Evolutionary conservation across 345 rosid species (phyloP).

Genomic region (Eucalyptus shirleyi): DNA sequence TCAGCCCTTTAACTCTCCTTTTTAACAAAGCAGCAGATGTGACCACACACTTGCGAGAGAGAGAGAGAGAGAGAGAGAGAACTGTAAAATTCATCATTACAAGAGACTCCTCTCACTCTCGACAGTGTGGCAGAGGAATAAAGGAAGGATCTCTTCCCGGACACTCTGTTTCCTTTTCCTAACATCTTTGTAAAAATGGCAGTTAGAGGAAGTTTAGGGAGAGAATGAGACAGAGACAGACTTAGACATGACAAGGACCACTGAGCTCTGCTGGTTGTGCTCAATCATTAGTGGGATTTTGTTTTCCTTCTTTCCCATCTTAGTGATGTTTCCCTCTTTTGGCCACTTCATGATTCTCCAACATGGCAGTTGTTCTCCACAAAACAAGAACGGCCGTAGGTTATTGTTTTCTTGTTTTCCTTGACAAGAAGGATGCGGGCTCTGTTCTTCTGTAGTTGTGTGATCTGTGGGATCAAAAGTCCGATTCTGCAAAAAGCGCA

Average conservation of each 20-base stretch:
- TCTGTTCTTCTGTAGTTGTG: neutral
- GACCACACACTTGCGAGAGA: conserved; percentile 15
- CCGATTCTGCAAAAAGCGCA: neutral
- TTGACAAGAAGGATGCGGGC: neutral
- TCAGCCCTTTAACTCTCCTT: neutral
- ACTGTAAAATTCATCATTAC: neutral
- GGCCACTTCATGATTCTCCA: conserved; percentile 4
- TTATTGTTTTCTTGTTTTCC: neutral
- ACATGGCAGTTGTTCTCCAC: conserved; percentile 10
- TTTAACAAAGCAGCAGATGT: conserved; percentile 20
- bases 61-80: neutral
- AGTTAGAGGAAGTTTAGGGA: neutral
- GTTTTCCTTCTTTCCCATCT: neutral
- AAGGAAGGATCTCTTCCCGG: conserved; percentile 23
- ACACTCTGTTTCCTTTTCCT: conserved; percentile 11
- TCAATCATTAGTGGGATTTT: conserved; percentile 15
- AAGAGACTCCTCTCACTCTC: neutral
- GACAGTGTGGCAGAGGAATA: conserved; percentile 15
- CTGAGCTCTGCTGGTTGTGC: neutral
- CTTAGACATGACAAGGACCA: neutral
- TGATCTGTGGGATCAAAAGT: neutral
- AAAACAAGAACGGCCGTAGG: neutral
- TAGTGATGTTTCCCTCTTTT: conserved; percentile 1
- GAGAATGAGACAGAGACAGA: neutral
- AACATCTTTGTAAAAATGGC: neutral